Base-by-base conservation (phyloP, 108 stramenopile species). In the Fistulifera pelliculosa region DNA sequence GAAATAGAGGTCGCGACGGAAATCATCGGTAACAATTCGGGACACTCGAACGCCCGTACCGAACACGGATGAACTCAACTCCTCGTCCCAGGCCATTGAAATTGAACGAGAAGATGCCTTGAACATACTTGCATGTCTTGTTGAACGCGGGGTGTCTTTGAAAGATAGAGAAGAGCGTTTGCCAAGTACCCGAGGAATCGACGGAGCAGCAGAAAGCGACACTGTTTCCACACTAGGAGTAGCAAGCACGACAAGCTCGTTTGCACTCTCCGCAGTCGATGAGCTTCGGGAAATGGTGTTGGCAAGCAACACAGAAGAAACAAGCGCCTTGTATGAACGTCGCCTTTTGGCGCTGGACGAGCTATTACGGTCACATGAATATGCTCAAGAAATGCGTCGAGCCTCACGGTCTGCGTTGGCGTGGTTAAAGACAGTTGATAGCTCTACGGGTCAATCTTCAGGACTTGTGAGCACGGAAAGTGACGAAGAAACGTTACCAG, bases 21-120 rank as follows among this genome's bases (percentile, higher is more conserved):
- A 13, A 1, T 4, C 31, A n/a, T 16, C 50, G 4, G n/a, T 27
- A 16, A n/a, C 7, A 2, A 3, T 51, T 23, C 4, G 5, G 3
- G 50, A 51, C n/a, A 27, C 3, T 51, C 6, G 7, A n/a, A 5
- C 2, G 6, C 35, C 53, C 10, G 26, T 13, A 4, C 6, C 27
- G 28, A n/a, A 13, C n/a, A 27, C 14, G 1, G 13, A 54, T 54
- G 38, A 35, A 27, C 8, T 39, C 28, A 39, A 17, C 27, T 4
- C 28, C 14, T 50, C 26, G 49, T 66, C 76, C 12, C 60, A 77
- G 16, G 55, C 70, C 22, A 68, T 77, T 11, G 78, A 83, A 41
- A 70, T 74, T 11, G 80, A 81, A 64, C 68, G 78, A 2, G 77
- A 83, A 52, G 77, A 83, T 55, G 86, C 81, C 0, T 44, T 81